Base-by-base conservation (phyloP, 2,329 filamentous ascomycete species). In the Phoma herbarum region DNA sequence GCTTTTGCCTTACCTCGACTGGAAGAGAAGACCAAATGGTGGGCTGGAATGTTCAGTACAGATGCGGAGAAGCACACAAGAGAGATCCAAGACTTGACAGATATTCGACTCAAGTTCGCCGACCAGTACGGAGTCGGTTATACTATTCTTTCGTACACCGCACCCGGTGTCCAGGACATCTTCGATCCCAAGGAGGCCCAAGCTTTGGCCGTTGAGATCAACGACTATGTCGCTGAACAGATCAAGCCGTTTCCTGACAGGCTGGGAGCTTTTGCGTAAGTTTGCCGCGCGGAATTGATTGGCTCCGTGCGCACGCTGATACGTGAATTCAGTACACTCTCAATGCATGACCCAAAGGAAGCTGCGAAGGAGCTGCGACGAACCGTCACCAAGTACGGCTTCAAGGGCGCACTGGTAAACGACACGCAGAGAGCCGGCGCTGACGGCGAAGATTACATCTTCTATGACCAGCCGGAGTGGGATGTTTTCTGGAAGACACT, bases 1-100 rank as follows among this genome's bases (percentile, higher is more conserved):
- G 85, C 85, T 14, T 88, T 87, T 62, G 83, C 83, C 60, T 79
- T 88, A 7, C 85, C 87, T 43, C 81, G 85, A 31, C 81, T 87
- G 61, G 79, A 82, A 44, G 84, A 88, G 62, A 84, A 83, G 72
- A 86, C 84, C 5, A 77, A 79, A 65, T 87, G 85, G 85, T 88
- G 85, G 85, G 87, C 86, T 1, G 75, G 78, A 4, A 73, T 88
- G 22, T 89, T 88, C 68, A 82, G 85, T 14, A 78, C 83, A n/a
- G 82, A 88, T 62, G 79, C 84, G 2, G 84, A 86, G 11, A 84
- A 83, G 71, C 86, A 88, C 60, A 80, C 81, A 53, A 77, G 74
- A 25, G 85, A 89, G 73, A 89, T 85, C 63, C 80, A 76, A 48
- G 81, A 83, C 59, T 76, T 83, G 59, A 77, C 74, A 48, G 74